Evolutionary conservation across 192 early-diverging fungal genomes (phyloP).

Genomic region (Gaertneriomyces sp.): DNA sequence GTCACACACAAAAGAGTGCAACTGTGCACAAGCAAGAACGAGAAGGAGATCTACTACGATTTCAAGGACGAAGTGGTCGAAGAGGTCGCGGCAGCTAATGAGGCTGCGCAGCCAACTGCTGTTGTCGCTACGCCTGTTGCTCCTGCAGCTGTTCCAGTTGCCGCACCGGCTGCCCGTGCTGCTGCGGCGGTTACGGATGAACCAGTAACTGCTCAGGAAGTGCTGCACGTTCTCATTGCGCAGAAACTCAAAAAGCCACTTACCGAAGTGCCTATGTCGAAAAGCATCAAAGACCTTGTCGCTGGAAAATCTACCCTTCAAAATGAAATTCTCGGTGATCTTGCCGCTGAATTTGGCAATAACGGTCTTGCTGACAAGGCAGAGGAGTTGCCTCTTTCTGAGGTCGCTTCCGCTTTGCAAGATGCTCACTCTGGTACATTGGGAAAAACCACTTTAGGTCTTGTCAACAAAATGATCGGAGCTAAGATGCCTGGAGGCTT

Average conservation of each 20-base stretch:
- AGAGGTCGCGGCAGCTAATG: conserved; percentile 44
- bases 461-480: conserved; percentile 76
- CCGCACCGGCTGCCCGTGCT: conserved; percentile 56
- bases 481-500: conserved; percentile 93
- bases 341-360: conserved; percentile 86
- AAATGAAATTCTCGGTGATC: conserved; percentile 93
- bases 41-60: conserved; percentile 91
- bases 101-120: conserved; percentile 43
- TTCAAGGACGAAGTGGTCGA: conserved; percentile 63
- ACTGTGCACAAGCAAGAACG: conserved; percentile 83
- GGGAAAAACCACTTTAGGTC: conserved; percentile 75
- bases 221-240: conserved; percentile 78
- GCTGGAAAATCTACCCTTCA: conserved; percentile 95
- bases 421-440: conserved; percentile 61
- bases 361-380: conserved; percentile 79
- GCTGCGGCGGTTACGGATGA: conserved; percentile 49
- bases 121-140: conserved; percentile 54
- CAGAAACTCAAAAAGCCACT: conserved; percentile 87
- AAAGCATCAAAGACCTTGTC: conserved; percentile 90
- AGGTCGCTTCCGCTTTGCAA: conserved; percentile 68
- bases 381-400: conserved; percentile 82
- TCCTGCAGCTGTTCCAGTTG: conserved; percentile 52
- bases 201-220: conserved; percentile 77
- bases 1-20: conserved; percentile 85
- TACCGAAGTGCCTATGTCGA: conserved; percentile 65